Conservation (phyloP, 768 basidiomycete genomes). For the Mycena kentingensis region DNA sequence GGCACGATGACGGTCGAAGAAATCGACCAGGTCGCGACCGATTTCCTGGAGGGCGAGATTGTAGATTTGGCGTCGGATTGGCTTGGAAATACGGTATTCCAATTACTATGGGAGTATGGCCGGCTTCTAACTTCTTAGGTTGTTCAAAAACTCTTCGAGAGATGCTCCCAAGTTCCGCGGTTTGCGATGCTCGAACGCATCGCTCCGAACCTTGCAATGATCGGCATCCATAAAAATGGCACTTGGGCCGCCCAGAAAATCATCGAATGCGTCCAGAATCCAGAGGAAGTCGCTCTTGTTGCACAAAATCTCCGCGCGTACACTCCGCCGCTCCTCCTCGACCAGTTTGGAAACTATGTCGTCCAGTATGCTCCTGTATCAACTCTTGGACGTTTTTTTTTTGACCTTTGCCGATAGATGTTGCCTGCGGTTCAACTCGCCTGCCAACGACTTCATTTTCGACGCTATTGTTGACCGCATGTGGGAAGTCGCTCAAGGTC, state of each 20-base stretch:
- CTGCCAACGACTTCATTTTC: constrained; percentile 93
- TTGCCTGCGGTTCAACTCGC: constrained; percentile 87
- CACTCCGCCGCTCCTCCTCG: constrained; percentile 88
- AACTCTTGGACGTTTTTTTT: background rate
- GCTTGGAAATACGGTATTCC: constrained; percentile 89
- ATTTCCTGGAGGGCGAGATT: constrained; percentile 92
- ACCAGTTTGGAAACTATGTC: constrained; percentile 93
- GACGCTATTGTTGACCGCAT: constrained; percentile 97
- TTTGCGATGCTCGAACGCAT: constrained; percentile 93
- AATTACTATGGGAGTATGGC: background rate
- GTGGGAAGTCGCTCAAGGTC: constrained; percentile 98
- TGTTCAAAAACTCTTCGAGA: constrained; percentile 96
- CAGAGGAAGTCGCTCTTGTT: constrained; percentile 85
- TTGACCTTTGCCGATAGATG: constrained; percentile 50
- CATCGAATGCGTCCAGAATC: constrained; percentile 88
- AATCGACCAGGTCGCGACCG: constrained; percentile 85
- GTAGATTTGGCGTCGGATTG: constrained; percentile 96
- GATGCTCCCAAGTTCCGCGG: constrained; percentile 73
- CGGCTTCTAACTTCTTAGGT: constrained; percentile 43
- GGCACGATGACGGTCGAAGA: constrained; percentile 82
- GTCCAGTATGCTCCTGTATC: constrained; percentile 65
- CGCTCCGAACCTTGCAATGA: constrained; percentile 91
- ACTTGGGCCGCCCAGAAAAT: constrained; percentile 99
- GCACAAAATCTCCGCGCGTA: constrained; percentile 88
- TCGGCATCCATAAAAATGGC: constrained; percentile 99